Evolutionary conservation across 1,139 yeast genomes (phyloP), one percentile per base, ranked within the genome.

Genomic region (Pichia sp.): DNA sequence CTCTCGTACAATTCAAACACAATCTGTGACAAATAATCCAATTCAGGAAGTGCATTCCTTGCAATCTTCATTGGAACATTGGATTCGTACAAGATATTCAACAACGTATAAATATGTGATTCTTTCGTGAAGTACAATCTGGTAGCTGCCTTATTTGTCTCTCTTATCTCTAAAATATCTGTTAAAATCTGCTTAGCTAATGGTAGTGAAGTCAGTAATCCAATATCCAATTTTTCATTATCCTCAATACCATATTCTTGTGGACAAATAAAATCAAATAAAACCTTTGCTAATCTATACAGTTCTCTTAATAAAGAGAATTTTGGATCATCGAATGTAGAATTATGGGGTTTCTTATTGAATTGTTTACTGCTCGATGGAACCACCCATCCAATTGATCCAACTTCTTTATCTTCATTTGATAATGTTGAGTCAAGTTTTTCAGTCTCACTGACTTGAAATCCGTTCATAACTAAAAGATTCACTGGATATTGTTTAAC

Each of bases 211-310:
- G 99, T 94, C 55, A 94, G 71, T 49, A 94, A 69, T 2, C 99
- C 98, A 68, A 94, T 94, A 62, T 94, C 98, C 50, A 94, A 72
- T 61, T 94, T 94, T 62, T 94, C 98, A 59, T 85, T 85, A 58
- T 88, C 95, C 53, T 90, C 90, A 54, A 94, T 94, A 52, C 99
- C 99, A 60, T 94, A 94, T 61, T 94, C 98, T 64, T 94, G 97
- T 10, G 99, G 99, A 64, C 98, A 92, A 44, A 94, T 88, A 58
- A 92, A 92, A 65, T 94, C 99, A 66, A 94, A 94, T 52, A 94
- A 68, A 4, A 94, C 96, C 63, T 94, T 94, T 0, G 97, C 86
- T 45, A 94, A 71, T 52, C 92, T 72, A 63, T 90, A 94, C 47
- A 94, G 72, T 60, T 94, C 98, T 55, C 97, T 75, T 49, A 94